Percentiles rank a stretch among this genome's conserved stretches.
phyloP scores from a whole-genome alignment of 1,284 basidiomycete species.

The Ceratobasidium sp. region DNA sequence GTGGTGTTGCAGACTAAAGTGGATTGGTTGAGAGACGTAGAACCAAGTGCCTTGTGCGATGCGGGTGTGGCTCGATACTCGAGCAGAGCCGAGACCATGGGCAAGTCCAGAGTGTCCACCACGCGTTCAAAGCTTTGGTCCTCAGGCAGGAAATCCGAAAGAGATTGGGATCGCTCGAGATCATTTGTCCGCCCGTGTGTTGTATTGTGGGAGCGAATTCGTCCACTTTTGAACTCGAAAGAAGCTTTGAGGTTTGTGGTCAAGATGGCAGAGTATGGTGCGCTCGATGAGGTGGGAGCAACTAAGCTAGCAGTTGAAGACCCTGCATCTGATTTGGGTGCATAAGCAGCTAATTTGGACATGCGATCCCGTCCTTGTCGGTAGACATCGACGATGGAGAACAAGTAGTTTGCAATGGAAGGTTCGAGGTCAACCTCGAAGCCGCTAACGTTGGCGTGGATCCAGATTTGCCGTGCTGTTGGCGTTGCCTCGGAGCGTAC shows the following conservation, averaged over 20 bases:
- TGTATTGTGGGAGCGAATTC: constrained; percentile 71
- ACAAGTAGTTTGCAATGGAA: constrained; percentile 79
- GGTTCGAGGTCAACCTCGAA: constrained; percentile 89
- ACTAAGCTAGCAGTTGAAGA: constrained; percentile 12
- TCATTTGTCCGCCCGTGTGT: constrained; percentile 55
- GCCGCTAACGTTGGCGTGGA: constrained; percentile 82
- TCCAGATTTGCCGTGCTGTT: constrained; percentile 67
- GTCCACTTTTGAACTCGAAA: constrained; percentile 82
- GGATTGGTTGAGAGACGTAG: constrained; percentile 60
- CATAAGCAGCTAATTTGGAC: constrained; percentile 64
- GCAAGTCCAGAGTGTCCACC: constrained; percentile 62
- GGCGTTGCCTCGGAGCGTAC: constrained; percentile 67
- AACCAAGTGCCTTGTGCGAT: constrained; percentile 55
- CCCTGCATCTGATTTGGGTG: constrained; percentile 51
- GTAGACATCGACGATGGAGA: constrained; percentile 86
- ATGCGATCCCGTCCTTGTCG: constrained; percentile 82
- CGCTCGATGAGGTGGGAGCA: constrained; percentile 52
- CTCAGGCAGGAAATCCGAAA: constrained; percentile 6
- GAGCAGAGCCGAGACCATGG: constrained; percentile 83
- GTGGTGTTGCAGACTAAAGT: constrained; percentile 79
- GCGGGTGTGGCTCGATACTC: constrained; percentile 72
- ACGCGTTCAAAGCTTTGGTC: constrained; percentile 42
- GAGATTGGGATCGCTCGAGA: constrained; percentile 46
- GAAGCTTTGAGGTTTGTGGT: constrained; percentile 76
- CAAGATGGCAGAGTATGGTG: constrained; percentile 48